Evolutionary conservation across 2,329 filamentous ascomycete genomes (phyloP).

Genomic region (Penicillium sp.): DNA sequence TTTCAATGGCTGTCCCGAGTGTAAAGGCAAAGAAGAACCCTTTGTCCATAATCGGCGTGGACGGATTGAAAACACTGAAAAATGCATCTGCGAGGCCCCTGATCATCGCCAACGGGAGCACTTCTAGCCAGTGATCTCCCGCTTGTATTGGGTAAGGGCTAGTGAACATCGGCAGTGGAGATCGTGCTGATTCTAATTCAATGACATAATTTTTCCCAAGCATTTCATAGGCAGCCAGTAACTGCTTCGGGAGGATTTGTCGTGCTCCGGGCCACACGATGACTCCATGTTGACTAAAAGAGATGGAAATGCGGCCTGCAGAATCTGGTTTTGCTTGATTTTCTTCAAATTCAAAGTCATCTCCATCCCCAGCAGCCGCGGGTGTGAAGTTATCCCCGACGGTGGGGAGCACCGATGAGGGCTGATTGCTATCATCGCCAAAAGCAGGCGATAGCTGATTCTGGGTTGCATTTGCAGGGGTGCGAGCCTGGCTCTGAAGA

Average conservation of each 20-base stretch:
- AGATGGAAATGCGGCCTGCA: constrained; percentile 41
- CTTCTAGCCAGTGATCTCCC: constrained; percentile 47
- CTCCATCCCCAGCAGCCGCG: constrained; percentile 24
- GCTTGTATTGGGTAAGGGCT: constrained; percentile 38
- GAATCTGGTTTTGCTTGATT: constrained; percentile 30
- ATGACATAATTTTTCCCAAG: constrained; percentile 53
- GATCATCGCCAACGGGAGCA: constrained; percentile 49
- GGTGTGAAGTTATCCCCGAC: constrained; percentile 29
- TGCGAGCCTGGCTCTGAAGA: constrained; percentile 30
- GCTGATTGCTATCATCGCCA: constrained; percentile 9
- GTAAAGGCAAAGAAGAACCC: constrained; percentile 53
- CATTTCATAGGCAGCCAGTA: constrained; percentile 39
- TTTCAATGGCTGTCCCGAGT: constrained; percentile 50
- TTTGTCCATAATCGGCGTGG: constrained; percentile 54
- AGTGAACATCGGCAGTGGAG: constrained; percentile 44
- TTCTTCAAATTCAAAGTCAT: constrained; percentile 33
- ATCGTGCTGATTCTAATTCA: constrained; percentile 49
- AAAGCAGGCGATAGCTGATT: constrained; percentile 17
- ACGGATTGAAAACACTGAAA: constrained; percentile 56
- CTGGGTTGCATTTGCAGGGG: constrained; percentile 18
- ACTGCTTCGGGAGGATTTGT: constrained; percentile 43
- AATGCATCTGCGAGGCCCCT: constrained; percentile 55
- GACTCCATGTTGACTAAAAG: constrained; percentile 54
- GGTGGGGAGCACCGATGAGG: constrained; percentile 13
- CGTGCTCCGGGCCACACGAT: constrained; percentile 51